Evolutionary conservation across 2,329 filamentous ascomycete genomes (phyloP).

Genomic region (Neonectria ditissima): DNA sequence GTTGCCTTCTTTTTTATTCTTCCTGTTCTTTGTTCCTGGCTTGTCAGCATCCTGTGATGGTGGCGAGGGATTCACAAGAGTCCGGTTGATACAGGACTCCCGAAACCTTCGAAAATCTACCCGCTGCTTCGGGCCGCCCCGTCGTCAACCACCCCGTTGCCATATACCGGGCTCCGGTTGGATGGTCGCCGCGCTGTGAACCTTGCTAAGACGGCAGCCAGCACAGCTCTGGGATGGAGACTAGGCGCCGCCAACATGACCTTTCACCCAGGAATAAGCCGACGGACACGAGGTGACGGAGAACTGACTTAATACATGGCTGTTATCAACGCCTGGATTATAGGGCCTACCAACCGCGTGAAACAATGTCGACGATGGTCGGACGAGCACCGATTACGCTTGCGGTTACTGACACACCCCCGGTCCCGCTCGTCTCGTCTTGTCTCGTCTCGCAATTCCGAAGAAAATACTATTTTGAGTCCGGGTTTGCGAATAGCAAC

Average conservation of each 20-base stretch:
- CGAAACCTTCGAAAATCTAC: not conserved
- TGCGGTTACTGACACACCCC: not conserved
- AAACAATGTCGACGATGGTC: not conserved
- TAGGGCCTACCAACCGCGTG: not conserved
- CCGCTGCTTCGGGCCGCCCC: slow-evolving; percentile 17
- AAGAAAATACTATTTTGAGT: not conserved
- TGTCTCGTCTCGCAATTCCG: too few species aligned
- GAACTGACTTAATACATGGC: not conserved
- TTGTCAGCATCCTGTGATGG: not conserved
- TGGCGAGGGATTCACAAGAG: not conserved
- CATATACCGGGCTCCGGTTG: slow-evolving; percentile 4
- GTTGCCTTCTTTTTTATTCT: slow-evolving; percentile 8
- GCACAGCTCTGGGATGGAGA: not conserved
- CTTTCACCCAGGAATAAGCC: not conserved
- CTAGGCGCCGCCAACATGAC: not conserved
- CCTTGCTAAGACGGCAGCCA: slow-evolving; percentile 5
- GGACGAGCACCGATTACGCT: too few species aligned
- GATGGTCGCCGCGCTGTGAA: not conserved
- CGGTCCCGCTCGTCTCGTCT: not conserved
- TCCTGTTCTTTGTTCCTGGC: not conserved
- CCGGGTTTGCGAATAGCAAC: not conserved
- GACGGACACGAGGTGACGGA: not conserved
- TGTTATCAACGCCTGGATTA: not conserved
- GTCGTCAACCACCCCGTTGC: not conserved
- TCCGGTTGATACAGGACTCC: not conserved